A percentile compares a stretch with the other conserved stretches of the same genome.
Conservation (phyloP, 169 alveolate genomes). For the Nephromyces sp. region DNA sequence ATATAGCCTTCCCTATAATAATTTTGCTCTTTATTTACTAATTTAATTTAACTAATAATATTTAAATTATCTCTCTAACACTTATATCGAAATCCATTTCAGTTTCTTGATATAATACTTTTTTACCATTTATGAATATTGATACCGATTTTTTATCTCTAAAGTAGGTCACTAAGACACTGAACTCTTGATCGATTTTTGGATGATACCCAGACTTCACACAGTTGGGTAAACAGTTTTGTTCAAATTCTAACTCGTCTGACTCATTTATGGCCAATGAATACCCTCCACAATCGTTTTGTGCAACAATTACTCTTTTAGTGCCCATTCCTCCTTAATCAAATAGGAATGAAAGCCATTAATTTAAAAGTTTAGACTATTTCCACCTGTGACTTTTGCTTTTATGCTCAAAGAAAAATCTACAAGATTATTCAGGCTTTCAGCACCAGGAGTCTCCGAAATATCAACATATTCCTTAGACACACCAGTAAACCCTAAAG, state of each 20-base stretch:
- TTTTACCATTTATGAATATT: constrained; percentile 45
- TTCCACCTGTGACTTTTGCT: constrained; percentile 32
- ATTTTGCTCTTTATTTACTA: constrained; percentile 27
- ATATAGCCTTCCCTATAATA: constrained; percentile 43
- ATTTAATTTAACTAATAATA: neutral
- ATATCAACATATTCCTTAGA: constrained; percentile 45
- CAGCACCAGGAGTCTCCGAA: constrained; percentile 41
- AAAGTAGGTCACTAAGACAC: constrained; percentile 9
- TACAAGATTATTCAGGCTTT: constrained; percentile 24
- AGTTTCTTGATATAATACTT: constrained; percentile 31
- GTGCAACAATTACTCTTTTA: constrained; percentile 43
- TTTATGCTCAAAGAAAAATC: constrained; percentile 45
- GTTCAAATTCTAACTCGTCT: constrained; percentile 60
- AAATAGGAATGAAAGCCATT: neutral
- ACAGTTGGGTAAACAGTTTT: constrained; percentile 57
- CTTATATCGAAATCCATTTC: constrained; percentile 38
- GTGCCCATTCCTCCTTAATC: constrained; percentile 11
- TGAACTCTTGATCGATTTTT: constrained; percentile 40
- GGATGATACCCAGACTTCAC: constrained; percentile 56
- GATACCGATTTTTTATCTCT: constrained; percentile 34
- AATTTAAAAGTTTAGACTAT: neutral
- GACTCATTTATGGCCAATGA: constrained; percentile 50
- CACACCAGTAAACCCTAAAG: constrained; percentile 44
- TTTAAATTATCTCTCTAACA: constrained; percentile 22
- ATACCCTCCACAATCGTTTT: constrained; percentile 62